Base-by-base conservation (phyloP, 441 rosid species). In the Brassica hybrid region DNA sequence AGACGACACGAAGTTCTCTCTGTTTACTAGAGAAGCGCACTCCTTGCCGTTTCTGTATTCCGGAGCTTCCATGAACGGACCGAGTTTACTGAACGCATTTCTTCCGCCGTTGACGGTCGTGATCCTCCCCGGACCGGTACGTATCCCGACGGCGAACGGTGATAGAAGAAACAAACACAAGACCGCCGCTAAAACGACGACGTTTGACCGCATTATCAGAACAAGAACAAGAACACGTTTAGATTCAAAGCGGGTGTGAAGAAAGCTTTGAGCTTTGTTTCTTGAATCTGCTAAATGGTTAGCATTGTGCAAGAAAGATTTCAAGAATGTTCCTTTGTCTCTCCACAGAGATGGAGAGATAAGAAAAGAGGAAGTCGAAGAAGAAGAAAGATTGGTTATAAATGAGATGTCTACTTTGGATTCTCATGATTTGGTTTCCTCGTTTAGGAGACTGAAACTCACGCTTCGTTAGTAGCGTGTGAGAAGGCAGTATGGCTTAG, bases 31-130 rank as follows among this genome's bases (percentile, higher is more conserved):
- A n/a, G n/a, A n/a, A n/a, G 80, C 83, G 68, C 99, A 95, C 59
- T 76, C 91, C 65, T 67, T 81, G 48, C 97, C 99, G 82, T 95
- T 95, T 2, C 98, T 90, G 77, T 95, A 95, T 1, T 88, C 97
- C 50, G 99, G 98, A 71, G 98, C 98, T 77, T 95, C 99, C 30
- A 80, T 65, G 71, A 85, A 93, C 58, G 75, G 75, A 16, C 85
- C 74, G 6, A 82, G 57, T 64, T 75, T 65, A n/a, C 2, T 62
- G 59, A 73, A 52, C 43, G 59, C 80, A 74, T 74, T 85, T 19
- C 56, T 6, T 14, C 73, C 73, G 9, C 62, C 72, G 11, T 67
- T 61, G 5, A 78, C 85, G 16, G 34, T 59, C 14, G 54, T 54
- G 52, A 72, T 76, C 58, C 66, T 76, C 14, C 61, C 75, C 19